Percentiles rank a stretch among this genome's conserved stretches.
These are phyloP conservation scores for Fraxinus sp. DNA, from an alignment of 305 asterid species.

Conservation along the genomic window DNA sequence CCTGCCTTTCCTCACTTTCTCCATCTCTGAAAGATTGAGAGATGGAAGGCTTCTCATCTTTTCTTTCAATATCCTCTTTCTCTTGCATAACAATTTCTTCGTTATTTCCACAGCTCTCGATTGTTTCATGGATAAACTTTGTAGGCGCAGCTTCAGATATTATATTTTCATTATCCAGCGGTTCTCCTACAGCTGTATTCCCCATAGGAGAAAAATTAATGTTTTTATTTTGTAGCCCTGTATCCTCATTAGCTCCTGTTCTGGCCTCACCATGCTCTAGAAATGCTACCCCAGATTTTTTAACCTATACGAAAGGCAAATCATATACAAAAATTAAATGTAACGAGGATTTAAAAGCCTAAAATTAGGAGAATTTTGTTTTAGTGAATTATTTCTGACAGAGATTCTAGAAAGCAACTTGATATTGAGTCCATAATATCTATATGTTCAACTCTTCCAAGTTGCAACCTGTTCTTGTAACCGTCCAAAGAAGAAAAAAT, in stretches of 20 bases:
- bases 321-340: constrained; percentile 7
- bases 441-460: neutral
- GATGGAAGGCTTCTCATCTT: constrained; percentile 16
- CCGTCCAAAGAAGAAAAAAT: neutral
- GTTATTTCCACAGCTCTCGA: constrained; percentile 17
- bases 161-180: constrained; percentile 21
- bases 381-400: neutral
- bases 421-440: neutral
- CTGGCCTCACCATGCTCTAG: constrained; percentile 22
- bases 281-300: constrained; percentile 13
- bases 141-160: constrained; percentile 21
- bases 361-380: neutral
- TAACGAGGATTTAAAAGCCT: neutral
- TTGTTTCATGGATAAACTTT: constrained; percentile 10
- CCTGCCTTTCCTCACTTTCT: constrained; percentile 29
- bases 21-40: constrained; percentile 18
- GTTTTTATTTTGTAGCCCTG: constrained; percentile 22
- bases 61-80: constrained; percentile 19
- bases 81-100: constrained; percentile 16
- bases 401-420: neutral
- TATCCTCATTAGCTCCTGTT: constrained; percentile 25
- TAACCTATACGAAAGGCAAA: constrained; percentile 27
- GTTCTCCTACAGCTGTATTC: constrained; percentile 19
- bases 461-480: neutral
- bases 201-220: constrained; percentile 10